Conservation (phyloP, 306 rosid genomes). For the Oemleria cerasiformis region DNA sequence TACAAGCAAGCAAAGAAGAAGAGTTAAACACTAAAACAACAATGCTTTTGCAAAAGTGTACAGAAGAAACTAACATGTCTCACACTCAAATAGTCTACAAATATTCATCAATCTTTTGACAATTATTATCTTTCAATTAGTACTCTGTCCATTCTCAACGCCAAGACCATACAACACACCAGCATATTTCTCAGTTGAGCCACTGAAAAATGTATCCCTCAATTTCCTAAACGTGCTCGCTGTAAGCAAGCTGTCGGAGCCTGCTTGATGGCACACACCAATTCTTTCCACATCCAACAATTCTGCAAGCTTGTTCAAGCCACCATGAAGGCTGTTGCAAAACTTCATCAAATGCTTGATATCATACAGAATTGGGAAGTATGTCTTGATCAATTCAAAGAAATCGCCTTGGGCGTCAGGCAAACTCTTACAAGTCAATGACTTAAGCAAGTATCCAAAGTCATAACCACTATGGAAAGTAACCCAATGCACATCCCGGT, state of each 20-base stretch:
- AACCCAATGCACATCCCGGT: conserved; percentile 48
- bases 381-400: conserved; percentile 52
- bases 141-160: conserved; percentile 54
- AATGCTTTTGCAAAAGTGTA: conserved; percentile 47
- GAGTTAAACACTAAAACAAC: conserved; percentile 42
- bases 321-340: conserved; percentile 74
- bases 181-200: conserved; percentile 54
- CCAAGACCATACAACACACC: conserved; percentile 71
- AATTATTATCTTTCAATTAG: conserved; percentile 44
- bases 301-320: conserved; percentile 67
- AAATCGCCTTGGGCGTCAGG: conserved; percentile 50
- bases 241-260: conserved; percentile 66
- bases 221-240: conserved; percentile 53
- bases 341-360: conserved; percentile 77
- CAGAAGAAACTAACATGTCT: conserved; percentile 44
- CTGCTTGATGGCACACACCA: conserved; percentile 76
- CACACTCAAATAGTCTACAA: conserved; percentile 51
- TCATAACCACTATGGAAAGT: conserved; percentile 70
- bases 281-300: conserved; percentile 63
- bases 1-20: conserved; percentile 39
- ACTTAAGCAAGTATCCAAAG: conserved; percentile 66
- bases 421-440: conserved; percentile 50
- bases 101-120: conserved; percentile 36
- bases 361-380: conserved; percentile 57
- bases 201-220: conserved; percentile 57